A percentile compares a stretch with the other conserved stretches of the same genome.
phyloP scores from a whole-genome alignment of 371 early-diverging fungal genomes.

The Apophysomyces elegans region DNA sequence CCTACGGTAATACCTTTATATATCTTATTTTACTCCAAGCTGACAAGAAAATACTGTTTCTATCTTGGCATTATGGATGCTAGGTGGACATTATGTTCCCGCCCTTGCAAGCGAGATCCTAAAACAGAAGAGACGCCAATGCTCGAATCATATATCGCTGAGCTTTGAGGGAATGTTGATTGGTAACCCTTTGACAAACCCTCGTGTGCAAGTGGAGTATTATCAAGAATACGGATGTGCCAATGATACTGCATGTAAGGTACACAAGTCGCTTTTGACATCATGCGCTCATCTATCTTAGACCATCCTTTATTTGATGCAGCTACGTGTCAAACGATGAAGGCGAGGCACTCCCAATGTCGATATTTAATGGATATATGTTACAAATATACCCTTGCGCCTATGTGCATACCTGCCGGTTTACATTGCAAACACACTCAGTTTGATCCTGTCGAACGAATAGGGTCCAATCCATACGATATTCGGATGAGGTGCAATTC shows the following conservation, averaged over 20 bases:
- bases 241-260: constrained; percentile 7
- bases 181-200: constrained; percentile 1
- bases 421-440: constrained; percentile 75
- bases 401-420: constrained; percentile 78
- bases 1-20: constrained; percentile 37
- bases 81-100: constrained; percentile 80
- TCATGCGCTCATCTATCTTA: not conserved
- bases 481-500: constrained; percentile 66
- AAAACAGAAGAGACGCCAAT: not conserved
- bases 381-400: constrained; percentile 71
- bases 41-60: too few relatives aligned
- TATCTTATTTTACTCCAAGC: too few relatives aligned
- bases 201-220: not conserved
- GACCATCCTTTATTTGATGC: constrained; percentile 26
- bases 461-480: constrained; percentile 74
- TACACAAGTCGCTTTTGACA: constrained; percentile 6
- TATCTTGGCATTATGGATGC: too few relatives aligned
- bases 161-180: constrained; percentile 60
- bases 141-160: not conserved
- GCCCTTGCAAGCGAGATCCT: constrained; percentile 73
- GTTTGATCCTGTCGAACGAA: constrained; percentile 53
- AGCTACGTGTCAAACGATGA: constrained; percentile 66
- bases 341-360: constrained; percentile 67
- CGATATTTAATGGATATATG: constrained; percentile 69
- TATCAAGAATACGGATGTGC: not conserved